phyloP scores from a whole-genome alignment of 768 basidiomycete genomes.

The Suillus cothurnatus region DNA sequence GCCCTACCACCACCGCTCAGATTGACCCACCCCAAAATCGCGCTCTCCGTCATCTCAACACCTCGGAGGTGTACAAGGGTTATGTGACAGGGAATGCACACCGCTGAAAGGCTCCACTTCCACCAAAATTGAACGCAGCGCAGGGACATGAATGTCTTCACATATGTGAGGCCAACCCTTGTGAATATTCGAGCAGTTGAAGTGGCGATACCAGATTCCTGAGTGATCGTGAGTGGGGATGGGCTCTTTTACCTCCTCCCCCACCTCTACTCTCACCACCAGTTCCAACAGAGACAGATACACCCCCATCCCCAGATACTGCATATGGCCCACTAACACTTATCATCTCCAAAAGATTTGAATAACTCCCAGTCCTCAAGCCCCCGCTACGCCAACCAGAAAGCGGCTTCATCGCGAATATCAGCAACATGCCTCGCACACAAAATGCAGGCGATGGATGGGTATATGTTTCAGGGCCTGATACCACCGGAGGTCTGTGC shows the following conservation, averaged over 20 bases:
- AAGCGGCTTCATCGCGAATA: slow-evolving; percentile 65
- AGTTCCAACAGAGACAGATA: background rate
- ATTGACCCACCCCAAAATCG: slow-evolving; percentile 57
- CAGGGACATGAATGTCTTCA: slow-evolving; percentile 5
- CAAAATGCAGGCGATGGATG: slow-evolving; percentile 55
- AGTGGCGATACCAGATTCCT: background rate
- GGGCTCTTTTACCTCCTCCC: no score
- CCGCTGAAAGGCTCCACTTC: slow-evolving; percentile 2
- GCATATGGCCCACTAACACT: background rate
- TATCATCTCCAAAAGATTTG: background rate
- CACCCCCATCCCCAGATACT: no score
- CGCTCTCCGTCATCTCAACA: slow-evolving; percentile 29
- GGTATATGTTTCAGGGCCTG: slow-evolving; percentile 48
- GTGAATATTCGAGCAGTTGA: slow-evolving; percentile 5
- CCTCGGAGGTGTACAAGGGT: slow-evolving; percentile 12
- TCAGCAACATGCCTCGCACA: slow-evolving; percentile 52
- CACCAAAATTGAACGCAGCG: background rate
- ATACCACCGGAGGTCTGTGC: slow-evolving; percentile 3
- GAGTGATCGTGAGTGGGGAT: background rate
- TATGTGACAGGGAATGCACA: background rate
- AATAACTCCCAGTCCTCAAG: background rate
- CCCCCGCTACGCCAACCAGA: slow-evolving; percentile 37
- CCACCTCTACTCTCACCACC: background rate
- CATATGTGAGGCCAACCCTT: background rate
- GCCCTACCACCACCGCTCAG: background rate